phyloP scores from a whole-genome alignment of 2,329 filamentous ascomycete genomes.

The Colletotrichum orchidophilum region DNA sequence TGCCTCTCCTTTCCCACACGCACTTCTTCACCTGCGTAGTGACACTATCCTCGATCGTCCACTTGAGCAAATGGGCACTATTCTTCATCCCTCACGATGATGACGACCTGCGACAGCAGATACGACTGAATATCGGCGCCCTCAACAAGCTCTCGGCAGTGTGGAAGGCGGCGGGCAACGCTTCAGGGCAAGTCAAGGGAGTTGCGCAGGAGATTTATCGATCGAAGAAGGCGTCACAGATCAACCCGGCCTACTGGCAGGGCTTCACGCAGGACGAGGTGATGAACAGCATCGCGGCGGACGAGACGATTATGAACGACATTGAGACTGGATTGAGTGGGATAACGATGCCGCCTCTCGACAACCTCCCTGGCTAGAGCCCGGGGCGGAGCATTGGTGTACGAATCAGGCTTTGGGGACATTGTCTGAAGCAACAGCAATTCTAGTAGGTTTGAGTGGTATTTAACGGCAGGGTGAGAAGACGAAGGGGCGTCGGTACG shows the following conservation, averaged over 20 bases:
- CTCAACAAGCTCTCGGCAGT: slow-evolving; percentile 74
- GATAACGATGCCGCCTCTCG: slow-evolving; percentile 11
- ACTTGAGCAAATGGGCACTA: slow-evolving; percentile 80
- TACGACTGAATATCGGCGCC: slow-evolving; percentile 81
- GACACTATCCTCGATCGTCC: slow-evolving; percentile 81
- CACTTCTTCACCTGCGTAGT: slow-evolving; percentile 87
- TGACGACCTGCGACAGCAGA: slow-evolving; percentile 76
- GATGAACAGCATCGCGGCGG: slow-evolving; percentile 62
- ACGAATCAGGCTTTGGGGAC: neutral
- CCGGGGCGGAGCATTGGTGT: neutral
- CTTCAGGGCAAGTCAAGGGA: slow-evolving; percentile 77
- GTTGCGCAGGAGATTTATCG: slow-evolving; percentile 81
- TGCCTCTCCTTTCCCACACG: slow-evolving; percentile 76
- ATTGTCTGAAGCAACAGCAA: neutral
- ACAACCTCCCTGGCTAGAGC: neutral
- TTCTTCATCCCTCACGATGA: slow-evolving; percentile 69
- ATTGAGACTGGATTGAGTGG: slow-evolving; percentile 51
- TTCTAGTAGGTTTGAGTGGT: neutral
- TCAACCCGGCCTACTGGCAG: slow-evolving; percentile 63
- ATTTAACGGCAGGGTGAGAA: no score
- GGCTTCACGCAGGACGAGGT: slow-evolving; percentile 65
- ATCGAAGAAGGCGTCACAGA: slow-evolving; percentile 64
- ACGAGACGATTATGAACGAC: slow-evolving; percentile 68
- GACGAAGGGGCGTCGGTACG: neutral
- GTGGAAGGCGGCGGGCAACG: slow-evolving; percentile 77